These are phyloP conservation scores for Fusarium pseudocircinatum DNA, from an alignment of 2,329 filamentous ascomycete species.

Conservation along the genomic window DNA sequence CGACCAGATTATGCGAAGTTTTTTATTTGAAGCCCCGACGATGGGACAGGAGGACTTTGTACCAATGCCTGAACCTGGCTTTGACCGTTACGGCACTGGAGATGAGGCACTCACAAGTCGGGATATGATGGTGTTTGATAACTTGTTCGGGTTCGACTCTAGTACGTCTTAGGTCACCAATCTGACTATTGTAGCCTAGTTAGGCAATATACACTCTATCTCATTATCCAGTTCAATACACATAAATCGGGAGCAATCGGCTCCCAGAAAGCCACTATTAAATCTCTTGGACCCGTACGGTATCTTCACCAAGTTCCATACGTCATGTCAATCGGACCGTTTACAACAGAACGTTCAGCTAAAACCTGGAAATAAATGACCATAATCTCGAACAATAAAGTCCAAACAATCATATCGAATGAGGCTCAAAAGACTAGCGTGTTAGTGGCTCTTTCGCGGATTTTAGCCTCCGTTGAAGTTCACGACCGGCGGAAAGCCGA, in stretches of 20 bases:
- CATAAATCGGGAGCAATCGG: not conserved
- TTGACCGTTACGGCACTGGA: not conserved
- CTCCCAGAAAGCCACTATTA: not conserved
- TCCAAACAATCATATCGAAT: not conserved
- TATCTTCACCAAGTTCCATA: not conserved
- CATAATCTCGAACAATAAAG: accelerated
- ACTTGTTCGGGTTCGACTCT: constrained; percentile 1
- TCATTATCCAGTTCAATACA: accelerated
- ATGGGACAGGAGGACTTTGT: not conserved
- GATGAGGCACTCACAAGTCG: not conserved
- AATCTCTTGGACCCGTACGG: accelerated
- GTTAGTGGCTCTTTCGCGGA: not conserved
- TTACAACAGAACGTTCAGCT: accelerated
- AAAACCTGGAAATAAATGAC: not conserved
- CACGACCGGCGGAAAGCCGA: not conserved
- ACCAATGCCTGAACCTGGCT: not conserved
- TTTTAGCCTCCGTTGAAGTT: not conserved
- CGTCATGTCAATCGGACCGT: not conserved
- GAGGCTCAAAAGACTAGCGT: not conserved
- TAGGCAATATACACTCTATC: no score
- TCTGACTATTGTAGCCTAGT: accelerated
- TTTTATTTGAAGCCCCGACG: accelerated
- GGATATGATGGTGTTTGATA: not conserved
- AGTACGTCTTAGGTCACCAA: not conserved
- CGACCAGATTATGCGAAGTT: constrained; percentile 12